These are phyloP conservation scores for Penicillium longicatenatum DNA, from an alignment of 495 filamentous ascomycete genomes.

Conservation along the genomic window DNA sequence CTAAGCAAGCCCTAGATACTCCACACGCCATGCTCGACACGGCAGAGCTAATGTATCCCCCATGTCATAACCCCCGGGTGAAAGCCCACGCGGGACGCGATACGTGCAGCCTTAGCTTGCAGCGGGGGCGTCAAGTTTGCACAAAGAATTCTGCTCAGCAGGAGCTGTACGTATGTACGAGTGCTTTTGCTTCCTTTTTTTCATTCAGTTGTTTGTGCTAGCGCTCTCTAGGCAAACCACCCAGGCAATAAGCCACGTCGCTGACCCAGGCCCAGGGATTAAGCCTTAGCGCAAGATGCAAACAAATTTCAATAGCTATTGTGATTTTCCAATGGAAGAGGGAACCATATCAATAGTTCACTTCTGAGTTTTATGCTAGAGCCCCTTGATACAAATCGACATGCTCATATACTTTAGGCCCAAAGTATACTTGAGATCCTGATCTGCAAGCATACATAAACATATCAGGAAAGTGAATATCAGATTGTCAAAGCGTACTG, in stretches of 20 bases:
- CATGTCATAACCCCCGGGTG: neutral
- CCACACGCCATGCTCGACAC: neutral
- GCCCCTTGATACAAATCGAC: neutral
- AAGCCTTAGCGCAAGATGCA: neutral
- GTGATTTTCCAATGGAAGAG: neutral
- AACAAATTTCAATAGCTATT: neutral
- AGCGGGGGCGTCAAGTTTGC: neutral
- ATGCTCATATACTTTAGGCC: neutral
- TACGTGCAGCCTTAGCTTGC: neutral
- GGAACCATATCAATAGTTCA: too few relatives aligned
- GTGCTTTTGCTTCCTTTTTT: neutral
- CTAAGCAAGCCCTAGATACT: neutral
- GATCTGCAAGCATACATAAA: neutral
- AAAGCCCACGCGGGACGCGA: neutral
- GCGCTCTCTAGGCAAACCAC: neutral
- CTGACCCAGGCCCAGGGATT: neutral
- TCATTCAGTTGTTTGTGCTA: neutral
- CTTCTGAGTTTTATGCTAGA: too few relatives aligned
- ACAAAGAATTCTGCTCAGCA: neutral
- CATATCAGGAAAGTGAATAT: neutral
- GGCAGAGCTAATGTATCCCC: neutral
- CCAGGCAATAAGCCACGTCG: neutral
- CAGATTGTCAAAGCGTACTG: neutral
- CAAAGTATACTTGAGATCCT: neutral
- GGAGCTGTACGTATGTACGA: neutral